Conservation (phyloP, 2,329 filamentous ascomycete genomes). For the Cladosporium sp. region DNA sequence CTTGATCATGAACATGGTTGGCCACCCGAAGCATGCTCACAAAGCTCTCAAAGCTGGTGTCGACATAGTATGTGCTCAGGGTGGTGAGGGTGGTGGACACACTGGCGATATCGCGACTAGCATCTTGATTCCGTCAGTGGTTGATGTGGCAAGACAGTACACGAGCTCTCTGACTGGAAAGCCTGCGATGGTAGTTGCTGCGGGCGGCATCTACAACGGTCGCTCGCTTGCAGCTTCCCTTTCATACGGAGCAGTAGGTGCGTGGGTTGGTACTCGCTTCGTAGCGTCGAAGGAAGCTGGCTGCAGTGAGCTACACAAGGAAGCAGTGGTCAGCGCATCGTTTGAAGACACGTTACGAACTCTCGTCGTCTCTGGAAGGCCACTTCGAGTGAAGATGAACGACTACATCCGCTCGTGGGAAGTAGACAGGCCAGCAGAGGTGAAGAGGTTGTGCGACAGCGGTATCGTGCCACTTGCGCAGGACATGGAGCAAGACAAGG, state of each 20-base stretch:
- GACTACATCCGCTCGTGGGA: constrained; percentile 84
- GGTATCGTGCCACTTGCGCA: constrained; percentile 78
- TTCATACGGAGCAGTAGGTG: constrained; percentile 82
- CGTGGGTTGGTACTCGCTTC: constrained; percentile 94
- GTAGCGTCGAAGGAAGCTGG: constrained; percentile 78
- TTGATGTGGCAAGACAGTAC: constrained; percentile 74
- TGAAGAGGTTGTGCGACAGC: constrained; percentile 68
- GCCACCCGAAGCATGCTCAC: constrained; percentile 82
- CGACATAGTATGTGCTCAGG: constrained; percentile 88
- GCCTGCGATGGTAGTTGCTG: constrained; percentile 77
- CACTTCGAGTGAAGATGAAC: constrained; percentile 75
- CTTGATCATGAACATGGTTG: constrained; percentile 95
- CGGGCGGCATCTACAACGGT: constrained; percentile 82
- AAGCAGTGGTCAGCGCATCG: constrained; percentile 72
- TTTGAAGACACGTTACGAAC: constrained; percentile 80
- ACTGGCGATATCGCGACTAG: constrained; percentile 82
- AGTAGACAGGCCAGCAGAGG: constrained; percentile 61
- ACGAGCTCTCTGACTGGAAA: constrained; percentile 65
- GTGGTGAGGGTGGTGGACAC: constrained; percentile 89
- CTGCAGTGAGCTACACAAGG: constrained; percentile 77
- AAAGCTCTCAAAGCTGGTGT: constrained; percentile 85
- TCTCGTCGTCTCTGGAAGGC: constrained; percentile 75
- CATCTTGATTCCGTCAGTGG: constrained; percentile 82
- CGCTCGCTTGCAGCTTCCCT: constrained; percentile 73
- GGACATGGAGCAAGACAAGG: constrained; percentile 76